These are phyloP conservation scores for Rhynchospora tenuis DNA, from an alignment of 176 grass and related monocot species.

Conservation along the genomic window DNA sequence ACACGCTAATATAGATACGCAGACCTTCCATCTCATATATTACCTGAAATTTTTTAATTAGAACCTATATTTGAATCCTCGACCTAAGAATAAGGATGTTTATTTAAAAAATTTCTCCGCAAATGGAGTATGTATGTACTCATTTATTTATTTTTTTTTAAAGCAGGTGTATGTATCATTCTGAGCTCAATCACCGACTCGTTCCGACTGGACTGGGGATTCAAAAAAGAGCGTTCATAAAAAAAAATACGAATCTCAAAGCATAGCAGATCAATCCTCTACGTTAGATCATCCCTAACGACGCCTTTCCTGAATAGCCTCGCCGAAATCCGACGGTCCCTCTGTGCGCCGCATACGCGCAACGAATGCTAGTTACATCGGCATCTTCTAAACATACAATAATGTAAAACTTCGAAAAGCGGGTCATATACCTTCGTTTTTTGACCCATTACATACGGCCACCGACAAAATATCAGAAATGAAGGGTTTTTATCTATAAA, in stretches of 20 bases:
- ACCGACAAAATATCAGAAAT: neutral
- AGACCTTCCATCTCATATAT: no score
- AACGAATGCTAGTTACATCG: neutral
- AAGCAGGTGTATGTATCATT: no score
- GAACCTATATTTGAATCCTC: no score
- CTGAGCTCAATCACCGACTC: no score
- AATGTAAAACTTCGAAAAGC: neutral
- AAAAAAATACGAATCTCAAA: neutral
- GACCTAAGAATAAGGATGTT: no score
- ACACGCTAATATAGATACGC: no score
- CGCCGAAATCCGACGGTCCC: constrained; percentile 12
- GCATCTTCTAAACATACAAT: neutral
- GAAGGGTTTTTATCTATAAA: constrained; percentile 13
- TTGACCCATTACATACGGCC: neutral
- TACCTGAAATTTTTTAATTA: no score
- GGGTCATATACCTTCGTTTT: neutral
- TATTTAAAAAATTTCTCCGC: no score
- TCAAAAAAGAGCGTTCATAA: neutral
- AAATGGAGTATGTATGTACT: no score
- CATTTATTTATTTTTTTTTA: no score
- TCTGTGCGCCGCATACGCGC: neutral
- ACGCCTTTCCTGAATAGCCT: neutral
- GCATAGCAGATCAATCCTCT: neutral
- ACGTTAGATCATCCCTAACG: neutral
- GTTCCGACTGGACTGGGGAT: neutral